phyloP scores from a whole-genome alignment of 495 filamentous ascomycete species.

The Tetracladium marchalianum region DNA sequence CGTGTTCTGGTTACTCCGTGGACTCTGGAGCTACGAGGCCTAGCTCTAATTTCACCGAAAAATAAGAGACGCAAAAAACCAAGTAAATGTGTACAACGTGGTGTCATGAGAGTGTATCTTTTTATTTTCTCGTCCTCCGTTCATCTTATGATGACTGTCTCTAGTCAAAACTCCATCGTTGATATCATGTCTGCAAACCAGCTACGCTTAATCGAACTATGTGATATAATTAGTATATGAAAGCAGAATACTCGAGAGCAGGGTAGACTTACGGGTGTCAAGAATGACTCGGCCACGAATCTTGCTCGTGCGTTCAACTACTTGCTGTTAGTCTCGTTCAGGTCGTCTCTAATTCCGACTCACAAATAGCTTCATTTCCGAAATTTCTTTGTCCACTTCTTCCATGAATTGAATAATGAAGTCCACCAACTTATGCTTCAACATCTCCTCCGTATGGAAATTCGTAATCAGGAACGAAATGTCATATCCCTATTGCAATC shows the following conservation, averaged over 20 bases:
- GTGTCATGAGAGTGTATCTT: not conserved
- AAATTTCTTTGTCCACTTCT: conserved; percentile 98
- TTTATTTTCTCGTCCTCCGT: not conserved
- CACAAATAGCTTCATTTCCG: conserved; percentile 99
- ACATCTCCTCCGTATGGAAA: conserved; percentile 93
- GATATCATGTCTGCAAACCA: not conserved
- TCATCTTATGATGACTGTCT: not conserved
- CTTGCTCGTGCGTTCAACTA: conserved; percentile 94
- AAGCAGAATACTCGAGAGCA: not conserved
- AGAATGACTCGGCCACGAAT: conserved; percentile 96
- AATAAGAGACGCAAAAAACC: no score
- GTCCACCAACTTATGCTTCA: conserved; percentile 97
- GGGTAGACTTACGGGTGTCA: conserved; percentile 68
- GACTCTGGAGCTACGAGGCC: no score
- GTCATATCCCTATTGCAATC: conserved; percentile 69
- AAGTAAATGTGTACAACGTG: not conserved
- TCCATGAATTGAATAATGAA: conserved; percentile 99
- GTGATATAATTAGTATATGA: not conserved
- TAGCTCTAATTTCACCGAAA: no score
- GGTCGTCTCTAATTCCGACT: conserved; percentile 22
- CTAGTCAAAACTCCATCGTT: not conserved
- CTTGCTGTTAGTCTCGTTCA: conserved; percentile 14
- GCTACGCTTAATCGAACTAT: conserved; percentile 11
- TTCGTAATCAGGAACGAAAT: conserved; percentile 99
- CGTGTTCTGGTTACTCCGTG: no score